Conservation (phyloP, 768 basidiomycete genomes). For the Holtermanniella nyarrowii region DNA sequence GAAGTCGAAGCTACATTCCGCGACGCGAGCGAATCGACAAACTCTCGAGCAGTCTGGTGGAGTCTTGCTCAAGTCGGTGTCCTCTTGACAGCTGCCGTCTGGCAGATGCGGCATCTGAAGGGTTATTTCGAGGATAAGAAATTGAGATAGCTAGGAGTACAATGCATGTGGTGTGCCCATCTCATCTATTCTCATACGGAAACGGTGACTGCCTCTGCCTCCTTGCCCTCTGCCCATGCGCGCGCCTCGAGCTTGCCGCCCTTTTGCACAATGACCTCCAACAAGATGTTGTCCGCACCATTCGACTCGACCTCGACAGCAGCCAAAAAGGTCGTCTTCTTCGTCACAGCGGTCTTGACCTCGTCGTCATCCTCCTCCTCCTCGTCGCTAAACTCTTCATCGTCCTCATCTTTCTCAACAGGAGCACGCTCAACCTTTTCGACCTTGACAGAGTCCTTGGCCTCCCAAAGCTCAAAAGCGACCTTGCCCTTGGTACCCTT, state of each 20-base stretch:
- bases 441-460: slow-evolving; percentile 42
- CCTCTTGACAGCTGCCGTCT: slow-evolving; percentile 70
- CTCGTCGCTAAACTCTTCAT: slow-evolving; percentile 30
- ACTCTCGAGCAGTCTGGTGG: slow-evolving; percentile 91
- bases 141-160: slow-evolving; percentile 8
- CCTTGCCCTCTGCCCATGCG: slow-evolving; percentile 34
- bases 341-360: slow-evolving; percentile 32
- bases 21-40: slow-evolving; percentile 77
- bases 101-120: slow-evolving; percentile 88
- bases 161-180: neutral
- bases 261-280: slow-evolving; percentile 33
- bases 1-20: slow-evolving; percentile 88
- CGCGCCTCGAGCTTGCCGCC: slow-evolving; percentile 24
- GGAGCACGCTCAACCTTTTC: slow-evolving; percentile 30
- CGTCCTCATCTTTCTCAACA: slow-evolving; percentile 22
- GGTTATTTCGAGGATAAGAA: slow-evolving; percentile 42
- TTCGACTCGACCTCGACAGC: slow-evolving; percentile 22
- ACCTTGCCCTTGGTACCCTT: slow-evolving; percentile 24
- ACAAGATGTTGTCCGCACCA: slow-evolving; percentile 17
- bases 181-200: slow-evolving; percentile 11
- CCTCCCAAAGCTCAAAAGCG: slow-evolving; percentile 43
- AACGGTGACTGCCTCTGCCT: slow-evolving; percentile 20
- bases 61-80: slow-evolving; percentile 77
- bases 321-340: slow-evolving; percentile 27
- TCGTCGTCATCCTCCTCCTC: slow-evolving; percentile 35